A percentile compares a stretch with the other conserved stretches of the same genome.
phyloP scores from a whole-genome alignment of 2,329 filamentous ascomycete genomes.

The Fusarium burgessii region DNA sequence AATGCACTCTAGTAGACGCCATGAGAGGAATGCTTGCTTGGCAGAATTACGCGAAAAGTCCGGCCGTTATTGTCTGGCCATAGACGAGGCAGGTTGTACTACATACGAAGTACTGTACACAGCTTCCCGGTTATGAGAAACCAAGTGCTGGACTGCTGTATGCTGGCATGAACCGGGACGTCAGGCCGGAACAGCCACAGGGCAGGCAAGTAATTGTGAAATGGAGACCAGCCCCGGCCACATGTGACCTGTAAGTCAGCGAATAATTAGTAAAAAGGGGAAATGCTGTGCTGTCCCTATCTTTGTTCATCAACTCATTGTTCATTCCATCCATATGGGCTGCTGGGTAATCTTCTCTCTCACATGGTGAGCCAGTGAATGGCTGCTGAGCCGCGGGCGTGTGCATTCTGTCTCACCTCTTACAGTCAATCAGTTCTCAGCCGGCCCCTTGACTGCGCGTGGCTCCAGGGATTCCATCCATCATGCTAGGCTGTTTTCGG shows the following conservation, averaged over 20 bases:
- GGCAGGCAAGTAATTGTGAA: neutral
- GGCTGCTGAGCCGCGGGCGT: slow-evolving; percentile 30
- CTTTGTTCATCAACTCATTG: slow-evolving; percentile 4
- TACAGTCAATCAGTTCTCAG: slow-evolving; percentile 35
- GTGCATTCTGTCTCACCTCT: slow-evolving; percentile 29
- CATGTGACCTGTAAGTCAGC: neutral
- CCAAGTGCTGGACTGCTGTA: slow-evolving; percentile 21
- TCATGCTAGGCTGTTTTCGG: slow-evolving; percentile 45
- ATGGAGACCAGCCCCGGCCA: neutral
- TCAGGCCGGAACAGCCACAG: slow-evolving; percentile 6
- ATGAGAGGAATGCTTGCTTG: slow-evolving; percentile 23
- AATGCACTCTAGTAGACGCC: slow-evolving; percentile 3
- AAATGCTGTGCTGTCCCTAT: slow-evolving; percentile 2
- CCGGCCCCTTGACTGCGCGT: slow-evolving; percentile 50
- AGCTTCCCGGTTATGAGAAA: slow-evolving; percentile 14
- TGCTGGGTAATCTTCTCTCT: slow-evolving; percentile 10
- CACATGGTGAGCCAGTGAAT: slow-evolving; percentile 25
- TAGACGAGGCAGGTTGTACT: slow-evolving; percentile 19
- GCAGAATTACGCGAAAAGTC: neutral
- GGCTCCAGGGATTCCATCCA: slow-evolving; percentile 52
- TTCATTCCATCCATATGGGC: slow-evolving; percentile 27
- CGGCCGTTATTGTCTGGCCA: neutral
- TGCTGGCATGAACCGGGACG: slow-evolving; percentile 16
- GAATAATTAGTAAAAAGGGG: slow-evolving; percentile 3
- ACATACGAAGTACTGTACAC: neutral